These are phyloP conservation scores for Immersiporthe knoxdaviesiana DNA, from an alignment of 2,329 filamentous ascomycete genomes.

Conservation along the genomic window DNA sequence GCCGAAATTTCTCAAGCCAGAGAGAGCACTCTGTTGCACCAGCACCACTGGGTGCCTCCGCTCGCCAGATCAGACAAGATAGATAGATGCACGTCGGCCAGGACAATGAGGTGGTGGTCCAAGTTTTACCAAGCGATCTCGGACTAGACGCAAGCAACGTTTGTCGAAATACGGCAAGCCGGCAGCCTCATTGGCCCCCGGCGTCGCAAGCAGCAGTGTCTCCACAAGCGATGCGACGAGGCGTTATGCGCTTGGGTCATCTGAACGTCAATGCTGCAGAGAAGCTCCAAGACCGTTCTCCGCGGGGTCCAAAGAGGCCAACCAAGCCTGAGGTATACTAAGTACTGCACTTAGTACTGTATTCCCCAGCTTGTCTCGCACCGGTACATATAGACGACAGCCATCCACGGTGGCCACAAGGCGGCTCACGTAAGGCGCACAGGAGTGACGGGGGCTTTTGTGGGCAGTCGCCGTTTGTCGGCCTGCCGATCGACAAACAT, in stretches of 20 bases:
- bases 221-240: conserved; percentile 11
- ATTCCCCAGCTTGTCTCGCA: conserved; percentile 2
- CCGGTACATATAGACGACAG: background rate
- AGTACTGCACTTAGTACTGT: too few species aligned
- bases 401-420: background rate
- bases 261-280: background rate
- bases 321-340: background rate
- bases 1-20: background rate
- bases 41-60: background rate
- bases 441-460: too few species aligned
- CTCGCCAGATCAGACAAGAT: background rate
- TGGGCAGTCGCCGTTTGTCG: background rate
- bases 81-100: background rate
- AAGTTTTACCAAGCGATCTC: conserved; percentile 10
- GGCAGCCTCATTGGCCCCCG: background rate
- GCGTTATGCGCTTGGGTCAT: conserved; percentile 5
- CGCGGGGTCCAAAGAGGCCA: background rate
- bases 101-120: background rate
- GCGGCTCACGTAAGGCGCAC: conserved; percentile 8
- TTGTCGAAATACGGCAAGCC: conserved; percentile 9
- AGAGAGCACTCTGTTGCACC: background rate
- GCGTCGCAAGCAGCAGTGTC: conserved; percentile 5
- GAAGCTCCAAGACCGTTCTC: background rate
- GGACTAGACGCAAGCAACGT: conserved; percentile 3
- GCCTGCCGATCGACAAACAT: background rate